Conservation (phyloP, 2,329 filamentous ascomycete species). For the Aspergillus spinulosporus region DNA sequence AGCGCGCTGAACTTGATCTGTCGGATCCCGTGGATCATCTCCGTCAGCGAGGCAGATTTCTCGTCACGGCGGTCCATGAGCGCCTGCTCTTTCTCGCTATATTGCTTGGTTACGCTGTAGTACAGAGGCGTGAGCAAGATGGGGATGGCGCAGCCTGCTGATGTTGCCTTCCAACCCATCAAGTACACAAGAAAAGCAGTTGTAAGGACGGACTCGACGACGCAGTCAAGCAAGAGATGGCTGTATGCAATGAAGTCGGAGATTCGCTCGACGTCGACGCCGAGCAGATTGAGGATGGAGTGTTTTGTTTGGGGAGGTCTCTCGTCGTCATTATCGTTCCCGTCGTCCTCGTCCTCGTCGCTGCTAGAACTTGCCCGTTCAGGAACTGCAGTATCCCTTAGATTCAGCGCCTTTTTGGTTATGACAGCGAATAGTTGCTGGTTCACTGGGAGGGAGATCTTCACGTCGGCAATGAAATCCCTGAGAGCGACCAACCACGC, state of each 20-base stretch:
- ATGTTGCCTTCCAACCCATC: conserved; percentile 68
- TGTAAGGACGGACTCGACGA: conserved; percentile 65
- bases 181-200: conserved; percentile 65
- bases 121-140: conserved; percentile 66
- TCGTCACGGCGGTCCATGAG: conserved; percentile 75
- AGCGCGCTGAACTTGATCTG: conserved; percentile 82
- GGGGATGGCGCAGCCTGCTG: conserved; percentile 65
- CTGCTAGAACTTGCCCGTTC: conserved; percentile 38
- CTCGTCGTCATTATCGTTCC: neutral
- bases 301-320: conserved; percentile 56
- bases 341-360: conserved; percentile 51
- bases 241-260: conserved; percentile 66
- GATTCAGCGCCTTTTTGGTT: conserved; percentile 71
- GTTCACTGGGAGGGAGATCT: conserved; percentile 57
- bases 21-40: conserved; percentile 73
- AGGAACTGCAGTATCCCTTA: conserved; percentile 62
- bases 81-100: conserved; percentile 63
- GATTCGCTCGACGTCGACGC: conserved; percentile 69
- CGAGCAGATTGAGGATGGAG: conserved; percentile 70
- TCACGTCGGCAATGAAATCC: conserved; percentile 16
- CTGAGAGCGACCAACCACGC: conserved; percentile 58
- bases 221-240: conserved; percentile 62
- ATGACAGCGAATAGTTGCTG: conserved; percentile 69
- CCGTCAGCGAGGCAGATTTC: conserved; percentile 72
- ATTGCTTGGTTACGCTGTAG: conserved; percentile 63